Percentiles rank a stretch among this genome's conserved stretches.
phyloP scores from a whole-genome alignment of 768 basidiomycete species.

The Suillus discolor region DNA sequence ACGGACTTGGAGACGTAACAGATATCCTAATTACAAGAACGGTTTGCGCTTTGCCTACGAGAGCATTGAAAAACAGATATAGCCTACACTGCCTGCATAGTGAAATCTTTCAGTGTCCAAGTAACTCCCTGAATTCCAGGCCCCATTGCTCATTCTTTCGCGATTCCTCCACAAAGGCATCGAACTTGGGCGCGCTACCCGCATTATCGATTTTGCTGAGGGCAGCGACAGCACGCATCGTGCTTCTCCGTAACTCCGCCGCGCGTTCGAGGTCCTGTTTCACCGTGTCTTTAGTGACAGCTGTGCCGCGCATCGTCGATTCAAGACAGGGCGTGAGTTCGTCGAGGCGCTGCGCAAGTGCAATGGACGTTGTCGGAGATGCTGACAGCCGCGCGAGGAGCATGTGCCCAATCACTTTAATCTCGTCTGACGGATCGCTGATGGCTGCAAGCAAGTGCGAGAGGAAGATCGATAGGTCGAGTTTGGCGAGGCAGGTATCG shows the following conservation, averaged over 20 bases:
- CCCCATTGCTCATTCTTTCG: slow-evolving; percentile 70
- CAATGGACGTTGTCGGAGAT: slow-evolving; percentile 80
- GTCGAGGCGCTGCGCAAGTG: slow-evolving; percentile 71
- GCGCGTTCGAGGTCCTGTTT: slow-evolving; percentile 90
- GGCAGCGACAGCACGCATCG: slow-evolving; percentile 84
- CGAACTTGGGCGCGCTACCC: slow-evolving; percentile 71
- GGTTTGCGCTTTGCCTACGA: background rate
- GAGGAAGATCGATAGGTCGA: slow-evolving; percentile 88
- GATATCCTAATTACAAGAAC: background rate
- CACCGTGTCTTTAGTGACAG: slow-evolving; percentile 91
- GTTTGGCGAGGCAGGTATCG: slow-evolving; percentile 85
- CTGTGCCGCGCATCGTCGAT: slow-evolving; percentile 87
- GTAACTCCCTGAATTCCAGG: slow-evolving; percentile 51
- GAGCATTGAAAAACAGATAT: background rate
- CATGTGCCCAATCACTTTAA: slow-evolving; percentile 96
- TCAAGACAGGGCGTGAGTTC: slow-evolving; percentile 83
- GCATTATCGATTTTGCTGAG: slow-evolving; percentile 71
- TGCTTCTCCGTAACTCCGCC: slow-evolving; percentile 90
- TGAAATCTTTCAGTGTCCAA: slow-evolving; percentile 25
- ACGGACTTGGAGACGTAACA: background rate
- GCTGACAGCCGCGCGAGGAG: slow-evolving; percentile 90
- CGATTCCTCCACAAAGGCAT: slow-evolving; percentile 74
- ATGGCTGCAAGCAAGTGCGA: slow-evolving; percentile 80
- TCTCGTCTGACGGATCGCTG: slow-evolving; percentile 89
- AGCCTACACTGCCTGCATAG: background rate